Percentiles rank a stretch among this genome's conserved stretches.
phyloP scores from a whole-genome alignment of 805 yeast species.

The Kluyveromyces dobzhanskii region DNA sequence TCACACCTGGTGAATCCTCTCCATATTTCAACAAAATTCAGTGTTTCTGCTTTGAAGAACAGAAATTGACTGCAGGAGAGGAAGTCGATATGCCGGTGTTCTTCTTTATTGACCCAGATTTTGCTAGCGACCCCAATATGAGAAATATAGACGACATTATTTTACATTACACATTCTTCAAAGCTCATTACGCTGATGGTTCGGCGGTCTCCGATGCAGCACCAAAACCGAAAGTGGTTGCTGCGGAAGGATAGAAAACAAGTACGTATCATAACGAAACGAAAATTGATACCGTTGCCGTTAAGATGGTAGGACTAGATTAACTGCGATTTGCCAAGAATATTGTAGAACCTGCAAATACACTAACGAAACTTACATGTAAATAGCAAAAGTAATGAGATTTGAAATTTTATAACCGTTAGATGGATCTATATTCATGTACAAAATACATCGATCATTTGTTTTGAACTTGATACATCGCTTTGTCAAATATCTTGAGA shows the following conservation, averaged over 20 bases:
- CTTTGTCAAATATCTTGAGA: too few species aligned
- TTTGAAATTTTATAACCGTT: background rate
- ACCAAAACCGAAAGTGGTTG: background rate
- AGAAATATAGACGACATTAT: slow-evolving; percentile 83
- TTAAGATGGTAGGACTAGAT: too few species aligned
- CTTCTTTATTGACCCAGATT: slow-evolving; percentile 94
- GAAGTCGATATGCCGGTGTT: slow-evolving; percentile 99
- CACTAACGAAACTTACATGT: too few species aligned
- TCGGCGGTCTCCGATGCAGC: slow-evolving; percentile 25
- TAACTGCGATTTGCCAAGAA: too few species aligned
- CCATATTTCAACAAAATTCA: slow-evolving; percentile 95
- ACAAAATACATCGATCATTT: background rate
- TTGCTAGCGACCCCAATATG: slow-evolving; percentile 87
- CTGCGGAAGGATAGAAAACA: too few species aligned
- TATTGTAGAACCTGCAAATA: too few species aligned
- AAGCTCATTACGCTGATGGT: slow-evolving; percentile 38
- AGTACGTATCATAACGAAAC: too few species aligned
- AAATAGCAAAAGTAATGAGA: background rate
- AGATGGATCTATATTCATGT: background rate
- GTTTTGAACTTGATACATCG: too few species aligned
- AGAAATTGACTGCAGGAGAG: slow-evolving; percentile 86
- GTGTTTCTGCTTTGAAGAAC: slow-evolving; percentile 98
- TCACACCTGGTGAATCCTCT: slow-evolving; percentile 93
- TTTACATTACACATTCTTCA: slow-evolving; percentile 88
- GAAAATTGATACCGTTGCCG: too few species aligned